Base-by-base conservation (phyloP, 1,139 yeast genomes). In the Suhomyces wounanorum region DNA sequence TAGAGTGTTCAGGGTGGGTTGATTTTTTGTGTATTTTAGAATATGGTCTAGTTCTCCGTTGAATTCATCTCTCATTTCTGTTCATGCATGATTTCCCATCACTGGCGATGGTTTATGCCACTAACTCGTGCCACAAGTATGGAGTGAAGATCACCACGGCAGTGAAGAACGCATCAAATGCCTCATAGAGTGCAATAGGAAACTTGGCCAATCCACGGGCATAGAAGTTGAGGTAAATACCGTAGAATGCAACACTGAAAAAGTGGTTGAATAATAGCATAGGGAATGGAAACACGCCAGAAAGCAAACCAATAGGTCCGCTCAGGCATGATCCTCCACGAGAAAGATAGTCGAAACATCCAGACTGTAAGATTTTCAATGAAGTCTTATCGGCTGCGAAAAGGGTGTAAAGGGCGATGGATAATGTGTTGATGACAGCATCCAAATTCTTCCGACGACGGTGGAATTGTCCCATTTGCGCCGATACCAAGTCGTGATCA, bases 201-300 rank as follows among this genome's bases (percentile, higher is more conserved):
- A 87, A 77, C n/a, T 88, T 84, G 0, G 75, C 51, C 14, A 83
- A 43, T 1, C 97, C 97, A 53, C 84, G 78, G 31, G 78, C 83
- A 26, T 65, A 64, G 60, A 89, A 84, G 69, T 92, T 90, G 59
- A 86, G 68, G 63, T 79, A 84, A 51, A 92, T 83, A 8, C 94
- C 81, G 67, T 88, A 92, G 61, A 92, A 82, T 1, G 97, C 98
- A 47, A 94, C 98, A 49, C 87, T 78, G 70, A 90, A 89, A 68
- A 94, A 94, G 60, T 92, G 97, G 67, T 84, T 82, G 62, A 95
- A 85, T 53, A 94, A 76, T 43, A 83, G 65, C 69, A 82, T 73
- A 23, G 97, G 96, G 61, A 77, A 79, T 43, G 96, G 96, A 52
- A 83, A 70, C 65, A 89, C 78, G 9, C 98, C 99, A 49, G 94